Base-by-base conservation (phyloP, 768 basidiomycete species). In the Psilocybe cubensis region DNA sequence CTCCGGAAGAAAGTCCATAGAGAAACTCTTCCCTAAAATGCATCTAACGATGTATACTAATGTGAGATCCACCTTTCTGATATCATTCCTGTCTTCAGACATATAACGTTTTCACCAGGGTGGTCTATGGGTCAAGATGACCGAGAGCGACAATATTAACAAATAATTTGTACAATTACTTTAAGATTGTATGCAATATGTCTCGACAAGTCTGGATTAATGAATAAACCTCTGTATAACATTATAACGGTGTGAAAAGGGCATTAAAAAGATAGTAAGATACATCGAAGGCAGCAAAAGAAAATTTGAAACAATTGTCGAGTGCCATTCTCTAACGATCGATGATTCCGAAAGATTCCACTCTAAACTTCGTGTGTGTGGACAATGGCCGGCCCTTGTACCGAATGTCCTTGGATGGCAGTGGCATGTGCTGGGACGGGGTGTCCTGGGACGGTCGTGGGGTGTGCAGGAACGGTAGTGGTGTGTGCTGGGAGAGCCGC, bases 41-140 rank as follows among this genome's bases (percentile, higher is more conserved):
- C 80, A 84, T 63, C 61, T 87, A 59, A 87, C 84, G 1, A 76
- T 86, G 76, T 84, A 84, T 66, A 65, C 69, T 0, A 66, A 74
- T 24, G 83, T 83, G 63, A 10, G 67, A 63, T 24, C 17, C 25
- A 28, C 48, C 7, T n/a, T 29, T 10, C 46, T 43, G 12, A 20
- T 14, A 1, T 56, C 14, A 21, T n/a, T 28, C 21, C 52, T 40
- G 29, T 20, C 2, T 57, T n/a, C 31, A 38, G 11, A 17, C 49
- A 35, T 4, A 24, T 27, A 21, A 17, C 17, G 12, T 17, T 48
- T 12, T 2, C 31, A 27, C 7, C 48, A 84, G 80, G 82, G 82
- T 27, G 83, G 83, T 3, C 60, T 85, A 47, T 85, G 84, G 83
- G 70, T 84, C 10, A 83, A 73, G 57, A 75, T 79, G 74, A 62